Evolutionary conservation across 1,284 basidiomycete species (phyloP).

Genomic region (Grifola frondosa): DNA sequence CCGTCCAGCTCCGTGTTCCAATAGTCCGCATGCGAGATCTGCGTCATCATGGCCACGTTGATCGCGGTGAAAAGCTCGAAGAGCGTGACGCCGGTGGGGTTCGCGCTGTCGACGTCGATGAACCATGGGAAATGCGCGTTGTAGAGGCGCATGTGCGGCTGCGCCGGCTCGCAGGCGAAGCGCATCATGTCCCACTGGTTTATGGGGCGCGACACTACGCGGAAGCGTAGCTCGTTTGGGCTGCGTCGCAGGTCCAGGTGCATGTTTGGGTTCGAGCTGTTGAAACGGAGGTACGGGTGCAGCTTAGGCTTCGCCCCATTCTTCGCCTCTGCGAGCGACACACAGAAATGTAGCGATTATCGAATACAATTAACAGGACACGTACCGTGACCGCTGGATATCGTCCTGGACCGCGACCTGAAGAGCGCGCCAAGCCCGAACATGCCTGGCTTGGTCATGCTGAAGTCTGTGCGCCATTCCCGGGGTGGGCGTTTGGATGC

Average conservation of each 20-base stretch:
- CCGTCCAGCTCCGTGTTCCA: constrained; percentile 33
- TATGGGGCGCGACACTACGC: constrained; percentile 35
- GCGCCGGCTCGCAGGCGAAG: constrained; percentile 45
- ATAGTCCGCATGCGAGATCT: constrained; percentile 29
- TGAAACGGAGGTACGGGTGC: constrained; percentile 38
- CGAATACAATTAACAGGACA: not conserved
- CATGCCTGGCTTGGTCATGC: constrained; percentile 24
- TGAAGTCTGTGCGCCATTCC: constrained; percentile 37
- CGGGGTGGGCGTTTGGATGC: constrained; percentile 30
- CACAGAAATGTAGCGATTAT: not conserved
- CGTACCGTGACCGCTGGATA: constrained; percentile 22
- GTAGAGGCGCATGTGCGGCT: constrained; percentile 46
- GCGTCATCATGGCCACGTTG: constrained; percentile 28
- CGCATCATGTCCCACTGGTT: constrained; percentile 42
- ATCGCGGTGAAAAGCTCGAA: constrained; percentile 48
- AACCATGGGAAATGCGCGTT: constrained; percentile 57
- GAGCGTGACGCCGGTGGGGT: constrained; percentile 54
- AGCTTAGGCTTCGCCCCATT: constrained; percentile 25
- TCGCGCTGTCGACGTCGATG: constrained; percentile 45
- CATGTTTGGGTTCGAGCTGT: constrained; percentile 26
- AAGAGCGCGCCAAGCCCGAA: constrained; percentile 25
- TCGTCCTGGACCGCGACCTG: constrained; percentile 19
- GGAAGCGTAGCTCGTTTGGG: constrained; percentile 39
- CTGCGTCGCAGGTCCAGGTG: constrained; percentile 37
- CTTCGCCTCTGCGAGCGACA: constrained; percentile 5